phyloP scores from a whole-genome alignment of 352 stramenopile species.

The Globisporangium middletonii region DNA sequence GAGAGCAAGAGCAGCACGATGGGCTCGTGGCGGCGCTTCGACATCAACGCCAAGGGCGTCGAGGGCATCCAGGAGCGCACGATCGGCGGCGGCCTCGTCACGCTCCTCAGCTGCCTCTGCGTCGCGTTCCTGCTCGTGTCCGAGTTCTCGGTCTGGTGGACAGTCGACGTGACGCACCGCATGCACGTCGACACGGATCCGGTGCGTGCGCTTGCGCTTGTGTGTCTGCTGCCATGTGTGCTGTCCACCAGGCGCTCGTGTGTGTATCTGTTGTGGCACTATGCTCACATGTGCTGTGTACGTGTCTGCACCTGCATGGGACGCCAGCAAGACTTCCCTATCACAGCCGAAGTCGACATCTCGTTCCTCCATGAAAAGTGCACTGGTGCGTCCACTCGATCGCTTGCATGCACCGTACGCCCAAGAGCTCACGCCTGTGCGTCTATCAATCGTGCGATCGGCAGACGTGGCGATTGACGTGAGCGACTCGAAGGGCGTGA shows the following conservation, averaged over 20 bases:
- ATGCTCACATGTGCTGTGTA: neutral
- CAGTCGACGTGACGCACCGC: conserved; percentile 74
- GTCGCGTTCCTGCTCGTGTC: conserved; percentile 76
- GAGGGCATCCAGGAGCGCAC: conserved; percentile 88
- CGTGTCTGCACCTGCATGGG: neutral
- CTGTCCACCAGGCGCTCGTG: neutral
- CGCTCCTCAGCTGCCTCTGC: conserved; percentile 68
- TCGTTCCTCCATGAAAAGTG: conserved; percentile 77
- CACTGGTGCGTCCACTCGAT: conserved; percentile 28
- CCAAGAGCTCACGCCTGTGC: neutral
- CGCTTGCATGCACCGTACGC: neutral
- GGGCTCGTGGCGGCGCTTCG: conserved; percentile 74
- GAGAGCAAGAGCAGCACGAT: conserved; percentile 16
- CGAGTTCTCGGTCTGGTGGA: conserved; percentile 84
- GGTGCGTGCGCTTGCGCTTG: conserved; percentile 29
- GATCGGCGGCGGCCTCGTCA: conserved; percentile 76
- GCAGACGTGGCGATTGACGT: conserved; percentile 79
- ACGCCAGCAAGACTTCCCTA: conserved; percentile 71
- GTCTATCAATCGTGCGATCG: neutral
- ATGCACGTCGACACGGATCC: conserved; percentile 84
- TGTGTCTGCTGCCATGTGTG: neutral
- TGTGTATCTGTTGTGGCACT: no score
- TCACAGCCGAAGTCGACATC: conserved; percentile 78
- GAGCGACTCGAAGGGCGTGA: conserved; percentile 82
- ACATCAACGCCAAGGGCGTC: conserved; percentile 86